These are phyloP conservation scores for Tanacetum coccineum DNA, from an alignment of 129 eudicot genomes.

Conservation along the genomic window DNA sequence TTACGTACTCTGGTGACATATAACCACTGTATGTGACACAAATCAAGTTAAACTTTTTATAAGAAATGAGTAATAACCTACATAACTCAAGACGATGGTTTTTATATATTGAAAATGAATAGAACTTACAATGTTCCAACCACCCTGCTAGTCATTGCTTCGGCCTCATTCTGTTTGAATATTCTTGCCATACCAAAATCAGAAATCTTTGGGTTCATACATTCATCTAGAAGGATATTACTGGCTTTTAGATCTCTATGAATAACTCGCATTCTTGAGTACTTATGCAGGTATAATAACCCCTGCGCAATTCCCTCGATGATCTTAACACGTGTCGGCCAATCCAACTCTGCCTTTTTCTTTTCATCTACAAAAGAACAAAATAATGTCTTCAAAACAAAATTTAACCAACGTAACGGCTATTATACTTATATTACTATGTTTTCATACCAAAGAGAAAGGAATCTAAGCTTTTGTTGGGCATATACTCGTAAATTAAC, in stretches of 20 bases:
- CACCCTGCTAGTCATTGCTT: no score
- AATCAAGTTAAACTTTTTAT: background rate
- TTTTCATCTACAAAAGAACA: constrained; percentile 12
- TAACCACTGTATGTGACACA: constrained; percentile 28
- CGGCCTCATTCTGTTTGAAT: background rate
- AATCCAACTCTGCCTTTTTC: constrained; percentile 21
- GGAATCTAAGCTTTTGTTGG: constrained; percentile 35
- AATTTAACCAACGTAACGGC: no score
- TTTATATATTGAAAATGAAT: no score
- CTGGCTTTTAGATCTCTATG: constrained; percentile 58
- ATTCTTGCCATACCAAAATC: constrained; percentile 61
- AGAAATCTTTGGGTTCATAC: constrained; percentile 51
- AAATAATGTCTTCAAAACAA: no score
- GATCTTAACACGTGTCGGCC: constrained; percentile 45
- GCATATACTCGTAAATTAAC: constrained; percentile 44
- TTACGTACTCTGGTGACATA: constrained; percentile 68
- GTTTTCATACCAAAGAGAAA: constrained; percentile 38
- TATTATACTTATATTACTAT: no score
- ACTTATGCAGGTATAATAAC: constrained; percentile 46
- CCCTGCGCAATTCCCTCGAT: constrained; percentile 47
- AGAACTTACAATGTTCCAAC: no score
- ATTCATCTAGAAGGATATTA: constrained; percentile 38
- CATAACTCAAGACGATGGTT: no score
- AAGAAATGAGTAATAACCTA: no score
- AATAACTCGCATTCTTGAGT: constrained; percentile 50